Base-by-base conservation (phyloP, 805 yeast genomes). In the Zygosaccharomyces siamensis region DNA sequence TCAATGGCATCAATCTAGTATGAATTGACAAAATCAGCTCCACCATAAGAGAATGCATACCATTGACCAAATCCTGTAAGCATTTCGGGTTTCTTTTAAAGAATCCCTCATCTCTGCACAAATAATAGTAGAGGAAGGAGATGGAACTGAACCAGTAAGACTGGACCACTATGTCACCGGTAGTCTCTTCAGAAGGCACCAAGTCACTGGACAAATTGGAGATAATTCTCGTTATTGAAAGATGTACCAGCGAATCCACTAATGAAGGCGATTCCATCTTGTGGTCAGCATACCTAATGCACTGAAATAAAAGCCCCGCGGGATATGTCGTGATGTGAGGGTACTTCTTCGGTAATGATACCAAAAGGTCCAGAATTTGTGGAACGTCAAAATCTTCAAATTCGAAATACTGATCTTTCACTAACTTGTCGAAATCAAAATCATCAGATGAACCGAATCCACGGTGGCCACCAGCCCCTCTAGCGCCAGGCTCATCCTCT, bases 91-190 rank as follows among this genome's bases (percentile, higher is more conserved):
- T 77, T 42, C 69, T 70, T 20, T 64, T 59, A 63, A 79, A 81
- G 46, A 84, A 74, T 0, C 70, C 66, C 11, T 79, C 84, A 59
- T 85, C 93, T 52, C 86, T 80, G 38, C 79, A 71, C 30, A 92
- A 62, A 66, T 88, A 92, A 64, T 85, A 92, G 59, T 84, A 83
- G 44, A 92, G 69, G 55, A 86, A 82, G 50, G 86, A 86, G 39
- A 86, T 63, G 23, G 86, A 84, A 4, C 96, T 82, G 32, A 93
- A 76, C 98, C 98, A 93, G 64, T 89, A 92, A 44, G 95, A 84
- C 52, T 84, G 75, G 36, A 76, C 62, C 14, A 86, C 86, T 47
- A 85, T 82, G 60, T 86, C 92, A 28, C 83, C 84, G 30, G 61
- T 45, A 2, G 45, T 39, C 11, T 41, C 38, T n/a, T 48, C 50